A percentile compares a stretch with the other conserved stretches of the same genome.
Conservation (phyloP, 2,329 filamentous ascomycete species). For the Fusarium succisae region DNA sequence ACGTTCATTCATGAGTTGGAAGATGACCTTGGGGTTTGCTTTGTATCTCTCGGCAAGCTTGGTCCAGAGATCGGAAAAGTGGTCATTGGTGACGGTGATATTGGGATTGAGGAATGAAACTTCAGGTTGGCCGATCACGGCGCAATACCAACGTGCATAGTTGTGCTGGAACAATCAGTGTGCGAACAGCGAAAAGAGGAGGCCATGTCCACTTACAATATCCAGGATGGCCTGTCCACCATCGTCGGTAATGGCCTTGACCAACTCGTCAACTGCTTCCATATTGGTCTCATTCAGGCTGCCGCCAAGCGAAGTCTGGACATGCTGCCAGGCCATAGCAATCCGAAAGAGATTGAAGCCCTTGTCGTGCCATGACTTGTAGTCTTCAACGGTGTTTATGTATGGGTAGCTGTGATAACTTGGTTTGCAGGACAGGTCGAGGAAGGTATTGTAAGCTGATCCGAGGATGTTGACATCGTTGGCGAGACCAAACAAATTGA, state of each 20-base stretch:
- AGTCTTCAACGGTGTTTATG: not conserved
- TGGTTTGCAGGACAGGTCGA: not conserved
- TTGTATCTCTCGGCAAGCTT: not conserved
- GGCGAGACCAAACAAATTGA: not conserved
- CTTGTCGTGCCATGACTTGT: not conserved
- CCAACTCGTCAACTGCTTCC: not conserved
- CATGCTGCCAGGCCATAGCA: not conserved
- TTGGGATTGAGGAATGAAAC: not conserved
- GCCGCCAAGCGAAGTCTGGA: not conserved
- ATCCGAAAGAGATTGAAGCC: not conserved
- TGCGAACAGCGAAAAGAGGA: no score
- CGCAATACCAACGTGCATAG: not conserved
- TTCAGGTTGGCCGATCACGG: not conserved
- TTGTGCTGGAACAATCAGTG: not conserved
- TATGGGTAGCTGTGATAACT: not conserved
- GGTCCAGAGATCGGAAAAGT: not conserved
- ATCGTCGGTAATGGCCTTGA: not conserved
- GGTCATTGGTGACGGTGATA: not conserved
- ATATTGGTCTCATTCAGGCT: not conserved
- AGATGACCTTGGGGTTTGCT: not conserved
- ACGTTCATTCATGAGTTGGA: conserved; percentile 1
- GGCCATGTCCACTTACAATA: not conserved
- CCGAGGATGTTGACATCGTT: conserved; percentile 1
- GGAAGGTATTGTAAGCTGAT: not conserved
- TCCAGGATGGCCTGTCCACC: not conserved